Percentiles rank a stretch among this genome's conserved stretches.
Conservation (phyloP, 179 eudicot genomes). For the Corrigiola litoralis region DNA sequence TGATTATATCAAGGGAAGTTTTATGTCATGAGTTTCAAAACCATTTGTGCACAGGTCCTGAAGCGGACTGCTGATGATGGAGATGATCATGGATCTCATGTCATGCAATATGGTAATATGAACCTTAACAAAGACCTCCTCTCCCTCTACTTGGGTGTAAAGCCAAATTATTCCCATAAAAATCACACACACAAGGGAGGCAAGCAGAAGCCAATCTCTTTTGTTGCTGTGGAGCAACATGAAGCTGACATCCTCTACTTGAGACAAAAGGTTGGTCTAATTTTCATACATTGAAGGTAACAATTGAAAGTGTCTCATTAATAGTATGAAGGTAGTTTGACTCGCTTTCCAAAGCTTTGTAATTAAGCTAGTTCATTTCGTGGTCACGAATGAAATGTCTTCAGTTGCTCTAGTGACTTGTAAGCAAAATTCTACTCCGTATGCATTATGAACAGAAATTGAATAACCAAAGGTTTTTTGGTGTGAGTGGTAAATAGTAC, state of each 20-base stretch:
- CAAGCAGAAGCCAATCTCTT: not conserved
- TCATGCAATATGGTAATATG: conserved; percentile 64
- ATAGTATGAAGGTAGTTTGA: too few species aligned
- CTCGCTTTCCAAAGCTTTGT: too few species aligned
- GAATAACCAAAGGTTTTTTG: too few species aligned
- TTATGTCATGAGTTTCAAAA: not conserved
- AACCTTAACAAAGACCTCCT: conserved; percentile 35
- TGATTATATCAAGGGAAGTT: not conserved
- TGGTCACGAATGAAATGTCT: too few species aligned
- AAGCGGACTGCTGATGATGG: conserved; percentile 23
- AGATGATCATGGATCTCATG: conserved; percentile 64
- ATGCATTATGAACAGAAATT: too few species aligned
- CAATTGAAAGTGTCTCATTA: too few species aligned
- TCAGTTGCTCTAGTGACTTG: too few species aligned
- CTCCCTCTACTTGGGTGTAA: conserved; percentile 48
- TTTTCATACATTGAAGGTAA: too few species aligned
- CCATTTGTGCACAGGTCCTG: conserved; percentile 29
- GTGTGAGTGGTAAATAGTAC: too few species aligned
- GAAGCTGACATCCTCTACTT: conserved; percentile 32
- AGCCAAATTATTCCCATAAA: conserved; percentile 20
- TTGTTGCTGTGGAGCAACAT: conserved; percentile 25
- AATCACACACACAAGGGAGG: conserved; percentile 29
- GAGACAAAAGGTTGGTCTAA: conserved; percentile 21
- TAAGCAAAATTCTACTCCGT: too few species aligned
- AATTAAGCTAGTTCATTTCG: too few species aligned